A percentile compares a stretch with the other conserved stretches of the same genome.
Evolutionary conservation across 768 basidiomycete species (phyloP).

Genomic region (Leccinum barrowsii): DNA sequence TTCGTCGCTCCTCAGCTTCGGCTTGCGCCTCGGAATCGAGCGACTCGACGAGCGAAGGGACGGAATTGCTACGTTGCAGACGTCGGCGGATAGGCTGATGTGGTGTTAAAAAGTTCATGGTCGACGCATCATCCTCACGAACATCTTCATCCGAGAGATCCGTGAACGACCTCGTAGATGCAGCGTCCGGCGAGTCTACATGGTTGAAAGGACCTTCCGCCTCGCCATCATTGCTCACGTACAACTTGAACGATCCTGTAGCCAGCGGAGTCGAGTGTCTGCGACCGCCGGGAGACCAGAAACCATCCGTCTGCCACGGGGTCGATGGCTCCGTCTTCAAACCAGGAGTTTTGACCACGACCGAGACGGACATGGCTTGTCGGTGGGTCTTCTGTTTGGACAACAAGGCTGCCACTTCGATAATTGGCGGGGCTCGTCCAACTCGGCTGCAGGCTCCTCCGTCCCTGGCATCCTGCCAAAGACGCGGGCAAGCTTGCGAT

Average conservation of each 20-base stretch:
- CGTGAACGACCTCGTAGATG: conserved; percentile 47
- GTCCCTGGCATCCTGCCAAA: conserved; percentile 65
- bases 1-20: conserved; percentile 63
- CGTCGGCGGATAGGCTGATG: conserved; percentile 18
- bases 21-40: conserved; percentile 49
- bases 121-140: conserved; percentile 30
- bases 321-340: conserved; percentile 21
- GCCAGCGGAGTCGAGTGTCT: conserved; percentile 56
- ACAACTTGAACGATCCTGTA: conserved; percentile 41
- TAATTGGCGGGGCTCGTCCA: conserved; percentile 22
- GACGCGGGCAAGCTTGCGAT: conserved; percentile 75
- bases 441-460: conserved; percentile 30
- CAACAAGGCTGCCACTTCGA: conserved; percentile 26
- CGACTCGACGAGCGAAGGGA: conserved; percentile 46
- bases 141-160: conserved; percentile 66
- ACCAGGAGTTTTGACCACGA: conserved; percentile 18
- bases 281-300: conserved; percentile 33
- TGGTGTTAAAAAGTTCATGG: conserved; percentile 29
- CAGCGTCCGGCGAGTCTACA: conserved; percentile 14
- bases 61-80: conserved; percentile 37
- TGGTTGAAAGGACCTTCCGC: conserved; percentile 5
- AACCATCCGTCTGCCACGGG: conserved; percentile 36
- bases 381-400: conserved; percentile 30
- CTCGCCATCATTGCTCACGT: conserved; percentile 7
- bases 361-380: conserved; percentile 31